Evolutionary conservation across 345 rosid species (phyloP).

Genomic region (Cardamine chenopodiifolia): DNA sequence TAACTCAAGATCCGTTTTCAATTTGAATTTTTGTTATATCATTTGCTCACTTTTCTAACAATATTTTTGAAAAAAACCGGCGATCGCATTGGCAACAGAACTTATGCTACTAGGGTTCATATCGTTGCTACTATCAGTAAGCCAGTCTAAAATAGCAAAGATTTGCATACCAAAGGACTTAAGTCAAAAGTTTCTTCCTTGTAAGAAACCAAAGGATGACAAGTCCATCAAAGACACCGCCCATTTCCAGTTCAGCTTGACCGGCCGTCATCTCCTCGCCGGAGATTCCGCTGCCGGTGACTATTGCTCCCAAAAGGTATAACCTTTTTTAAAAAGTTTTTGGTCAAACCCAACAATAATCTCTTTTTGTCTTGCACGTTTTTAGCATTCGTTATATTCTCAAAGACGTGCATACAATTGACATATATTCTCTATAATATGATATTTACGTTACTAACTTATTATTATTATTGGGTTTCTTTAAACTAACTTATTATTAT

Average conservation of each 20-base stretch:
- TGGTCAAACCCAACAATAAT: neutral
- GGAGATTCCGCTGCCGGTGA: conserved; percentile 32
- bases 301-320: conserved; percentile 48
- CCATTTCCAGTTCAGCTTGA: conserved; percentile 50
- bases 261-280: conserved; percentile 66
- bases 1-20: neutral
- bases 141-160: conserved; percentile 50
- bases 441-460: neutral
- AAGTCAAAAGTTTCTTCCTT: conserved; percentile 64
- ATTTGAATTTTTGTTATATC: neutral
- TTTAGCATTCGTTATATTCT: neutral
- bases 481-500: neutral
- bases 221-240: conserved; percentile 31
- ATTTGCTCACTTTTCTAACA: conserved; percentile 32
- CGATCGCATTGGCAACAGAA: conserved; percentile 48
- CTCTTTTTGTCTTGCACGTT: conserved; percentile 9
- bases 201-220: conserved; percentile 41
- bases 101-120: conserved; percentile 91
- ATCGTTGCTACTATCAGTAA: conserved; percentile 71
- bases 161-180: conserved; percentile 57
- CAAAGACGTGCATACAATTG: conserved; percentile 26
- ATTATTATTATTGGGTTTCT: neutral
- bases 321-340: too few species aligned
- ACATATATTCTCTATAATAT: neutral
- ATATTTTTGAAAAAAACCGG: neutral